Evolutionary conservation across 371 early-diverging fungal species (phyloP), one percentile per base, ranked within the genome.

Genomic region (Mortierella sp.): DNA sequence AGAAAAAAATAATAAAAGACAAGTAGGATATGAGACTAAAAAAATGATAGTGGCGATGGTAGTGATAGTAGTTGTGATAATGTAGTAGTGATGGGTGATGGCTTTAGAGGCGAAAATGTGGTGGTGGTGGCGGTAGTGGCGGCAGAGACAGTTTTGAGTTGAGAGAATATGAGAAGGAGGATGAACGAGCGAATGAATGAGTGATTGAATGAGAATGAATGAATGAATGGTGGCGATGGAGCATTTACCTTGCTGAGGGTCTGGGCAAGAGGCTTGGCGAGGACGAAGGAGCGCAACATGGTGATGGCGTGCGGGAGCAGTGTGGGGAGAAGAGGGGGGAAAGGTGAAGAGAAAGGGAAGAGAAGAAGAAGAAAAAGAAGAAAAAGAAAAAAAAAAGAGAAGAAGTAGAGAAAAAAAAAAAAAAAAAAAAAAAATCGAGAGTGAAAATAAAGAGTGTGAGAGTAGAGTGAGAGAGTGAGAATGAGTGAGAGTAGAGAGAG

Each of bases 211-310:
- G 48, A 37, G 60, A 55, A 46, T 25, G 37, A 30, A 50, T 6
- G 21, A 43, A 51, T 51, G 29, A 58, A 50, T 4, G 57, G 50
- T 19, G 18, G n/a, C n/a, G n/a, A n/a, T n/a, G n/a, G n/a, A n/a
- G n/a, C n/a, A n/a, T 30, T 64, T 64, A 64, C 68, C 72, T 71
- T 67, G 57, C 44, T 51, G 65, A 67, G 56, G 61, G 72, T 64
- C 53, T 57, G 51, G 29, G 77, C 64, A 46, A 71, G 58, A 28
- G 72, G 63, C 72, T 77, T 77, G 56, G 68, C 68, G 56, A 72
- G 68, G 58, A 65, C 37, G 28, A 77, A 43, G 29, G 72, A 60
- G 53, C 72, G 72, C 63, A 76, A 68, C 72, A 76, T 72, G 68
- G 56, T 68, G 52, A 28, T 43, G 26, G 55, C 44, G 26, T 59